Percentiles rank a stretch among this genome's conserved stretches.
Evolutionary conservation across 139 green algal genomes (phyloP).

Genomic region (Raphidocelis subcapitata): DNA sequence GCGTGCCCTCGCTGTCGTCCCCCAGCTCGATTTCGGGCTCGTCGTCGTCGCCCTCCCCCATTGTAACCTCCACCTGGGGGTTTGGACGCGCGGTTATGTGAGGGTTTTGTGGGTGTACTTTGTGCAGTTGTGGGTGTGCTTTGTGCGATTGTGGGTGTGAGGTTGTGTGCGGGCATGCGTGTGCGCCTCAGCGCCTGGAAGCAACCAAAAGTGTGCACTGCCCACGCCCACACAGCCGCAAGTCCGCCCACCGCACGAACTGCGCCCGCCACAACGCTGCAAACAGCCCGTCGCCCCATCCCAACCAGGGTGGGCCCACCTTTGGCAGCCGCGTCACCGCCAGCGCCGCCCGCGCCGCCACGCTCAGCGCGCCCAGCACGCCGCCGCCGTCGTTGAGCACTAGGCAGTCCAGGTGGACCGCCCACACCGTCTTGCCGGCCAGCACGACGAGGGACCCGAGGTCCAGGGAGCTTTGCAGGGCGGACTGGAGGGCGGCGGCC

Average conservation of each 20-base stretch:
- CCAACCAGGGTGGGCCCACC: slow-evolving; percentile 16
- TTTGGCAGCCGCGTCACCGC: slow-evolving; percentile 57
- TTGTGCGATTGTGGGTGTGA: background rate
- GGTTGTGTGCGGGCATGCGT: background rate
- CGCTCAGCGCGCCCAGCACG: slow-evolving; percentile 73
- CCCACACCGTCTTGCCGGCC: slow-evolving; percentile 78
- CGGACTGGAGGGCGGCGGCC: slow-evolving; percentile 17
- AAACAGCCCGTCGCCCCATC: background rate
- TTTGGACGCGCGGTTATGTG: too few species aligned
- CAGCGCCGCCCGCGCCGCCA: slow-evolving; percentile 69
- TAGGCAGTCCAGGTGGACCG: slow-evolving; percentile 80
- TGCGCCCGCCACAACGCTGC: background rate
- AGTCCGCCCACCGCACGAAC: background rate
- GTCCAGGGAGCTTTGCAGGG: slow-evolving; percentile 39
- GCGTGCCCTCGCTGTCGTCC: slow-evolving; percentile 49
- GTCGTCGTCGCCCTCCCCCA: slow-evolving; percentile 21
- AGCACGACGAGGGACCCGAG: slow-evolving; percentile 69
- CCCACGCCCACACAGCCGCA: too few species aligned
- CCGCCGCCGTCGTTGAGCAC: slow-evolving; percentile 83
- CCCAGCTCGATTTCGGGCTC: slow-evolving; percentile 74
- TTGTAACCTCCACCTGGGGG: slow-evolving; percentile 27
- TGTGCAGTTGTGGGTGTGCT: background rate
- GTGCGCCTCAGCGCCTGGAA: background rate
- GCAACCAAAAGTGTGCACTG: too few species aligned
- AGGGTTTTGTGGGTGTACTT: background rate